These are phyloP conservation scores for Flaveria floridana DNA, from an alignment of 140 eudicot species.

Conservation along the genomic window DNA sequence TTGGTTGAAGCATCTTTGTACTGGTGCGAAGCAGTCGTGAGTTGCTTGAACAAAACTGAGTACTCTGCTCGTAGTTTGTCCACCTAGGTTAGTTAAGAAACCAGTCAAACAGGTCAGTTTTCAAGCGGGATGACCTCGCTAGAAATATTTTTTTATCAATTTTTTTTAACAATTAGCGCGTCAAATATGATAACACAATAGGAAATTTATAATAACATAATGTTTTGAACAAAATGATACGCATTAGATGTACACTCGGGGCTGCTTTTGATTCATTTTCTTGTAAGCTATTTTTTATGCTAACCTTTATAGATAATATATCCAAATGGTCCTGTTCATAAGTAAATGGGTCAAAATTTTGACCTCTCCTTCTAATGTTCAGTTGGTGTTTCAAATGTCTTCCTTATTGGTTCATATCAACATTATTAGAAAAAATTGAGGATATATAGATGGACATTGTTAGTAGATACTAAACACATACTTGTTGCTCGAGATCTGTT, in stretches of 20 bases:
- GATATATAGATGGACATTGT: background rate
- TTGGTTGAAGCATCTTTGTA: constrained; percentile 73
- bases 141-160: background rate
- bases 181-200: background rate
- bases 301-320: background rate
- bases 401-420: background rate
- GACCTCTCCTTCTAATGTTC: background rate
- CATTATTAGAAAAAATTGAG: background rate
- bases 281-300: background rate
- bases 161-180: background rate
- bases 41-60: constrained; percentile 68
- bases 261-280: background rate
- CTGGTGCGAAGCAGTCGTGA: constrained; percentile 71
- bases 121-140: background rate
- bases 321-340: background rate
- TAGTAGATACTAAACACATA: constrained; percentile 21
- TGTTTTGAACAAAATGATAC: background rate
- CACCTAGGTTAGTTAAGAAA: constrained; percentile 45
- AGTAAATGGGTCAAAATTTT: background rate
- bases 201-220: background rate
- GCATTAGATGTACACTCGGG: background rate
- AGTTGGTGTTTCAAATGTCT: background rate
- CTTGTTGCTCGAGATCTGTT: constrained; percentile 83
- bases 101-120: background rate
- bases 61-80: constrained; percentile 66